These are phyloP conservation scores for Lentinula guzmanii DNA, from an alignment of 768 basidiomycete species.

Conservation along the genomic window DNA sequence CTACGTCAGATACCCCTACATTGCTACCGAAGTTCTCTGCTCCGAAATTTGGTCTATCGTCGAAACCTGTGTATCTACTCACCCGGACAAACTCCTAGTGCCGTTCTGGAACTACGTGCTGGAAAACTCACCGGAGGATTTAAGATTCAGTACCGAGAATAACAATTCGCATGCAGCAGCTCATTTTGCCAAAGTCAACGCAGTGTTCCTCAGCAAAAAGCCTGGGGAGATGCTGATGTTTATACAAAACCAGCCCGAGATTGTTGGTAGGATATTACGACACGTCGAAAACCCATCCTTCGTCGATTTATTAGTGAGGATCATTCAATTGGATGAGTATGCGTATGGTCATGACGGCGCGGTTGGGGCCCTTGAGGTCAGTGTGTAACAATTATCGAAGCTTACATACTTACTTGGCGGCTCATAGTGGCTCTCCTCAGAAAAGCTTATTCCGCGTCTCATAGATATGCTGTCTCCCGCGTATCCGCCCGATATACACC, in stretches of 20 bases:
- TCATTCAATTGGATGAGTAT: slow-evolving; percentile 86
- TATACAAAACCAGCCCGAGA: slow-evolving; percentile 74
- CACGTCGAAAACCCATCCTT: slow-evolving; percentile 89
- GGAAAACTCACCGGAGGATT: slow-evolving; percentile 75
- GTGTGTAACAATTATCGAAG: slow-evolving; percentile 29
- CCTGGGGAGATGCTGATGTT: slow-evolving; percentile 93
- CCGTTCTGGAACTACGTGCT: slow-evolving; percentile 93
- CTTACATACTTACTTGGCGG: slow-evolving; percentile 22
- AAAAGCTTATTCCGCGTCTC: slow-evolving; percentile 77
- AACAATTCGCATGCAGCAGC: slow-evolving; percentile 82
- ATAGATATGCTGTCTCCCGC: slow-evolving; percentile 78
- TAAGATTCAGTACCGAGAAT: slow-evolving; percentile 38
- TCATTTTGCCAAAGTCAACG: slow-evolving; percentile 93
- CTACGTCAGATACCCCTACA: slow-evolving; percentile 72
- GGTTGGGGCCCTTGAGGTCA: slow-evolving; percentile 80
- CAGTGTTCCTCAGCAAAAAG: slow-evolving; percentile 82
- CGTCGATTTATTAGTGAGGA: slow-evolving; percentile 85
- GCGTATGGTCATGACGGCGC: slow-evolving; percentile 57
- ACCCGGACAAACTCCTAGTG: slow-evolving; percentile 58
- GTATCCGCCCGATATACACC: slow-evolving; percentile 70
- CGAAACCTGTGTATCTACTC: slow-evolving; percentile 75
- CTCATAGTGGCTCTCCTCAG: slow-evolving; percentile 79
- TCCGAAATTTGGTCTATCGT: slow-evolving; percentile 95
- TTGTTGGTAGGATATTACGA: slow-evolving; percentile 76
- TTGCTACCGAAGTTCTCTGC: slow-evolving; percentile 92